Conservation (phyloP, 2,329 filamentous ascomycete genomes). For the Fusarium lyarnte region DNA sequence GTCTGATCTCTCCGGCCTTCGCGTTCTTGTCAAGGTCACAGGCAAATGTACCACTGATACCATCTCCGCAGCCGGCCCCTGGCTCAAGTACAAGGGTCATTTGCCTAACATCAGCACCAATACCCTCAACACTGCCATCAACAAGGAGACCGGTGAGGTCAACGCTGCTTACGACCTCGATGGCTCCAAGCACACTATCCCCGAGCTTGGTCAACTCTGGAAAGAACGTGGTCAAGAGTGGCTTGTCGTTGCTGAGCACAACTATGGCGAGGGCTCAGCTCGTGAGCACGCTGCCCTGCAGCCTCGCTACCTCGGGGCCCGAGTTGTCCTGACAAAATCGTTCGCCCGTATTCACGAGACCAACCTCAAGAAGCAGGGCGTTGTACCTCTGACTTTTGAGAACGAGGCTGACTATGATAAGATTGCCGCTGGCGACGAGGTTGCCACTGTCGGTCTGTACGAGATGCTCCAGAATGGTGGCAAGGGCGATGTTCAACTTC, state of each 20-base stretch:
- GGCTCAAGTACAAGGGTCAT: slow-evolving; percentile 99
- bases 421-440: slow-evolving; percentile 84
- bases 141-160: slow-evolving; percentile 90
- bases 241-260: slow-evolving; percentile 97
- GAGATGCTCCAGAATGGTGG: slow-evolving; percentile 83
- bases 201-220: slow-evolving; percentile 87
- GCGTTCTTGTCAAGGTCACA: slow-evolving; percentile 93
- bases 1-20: slow-evolving; percentile 77
- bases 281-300: slow-evolving; percentile 91
- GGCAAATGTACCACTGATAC: slow-evolving; percentile 99
- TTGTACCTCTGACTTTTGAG: slow-evolving; percentile 91
- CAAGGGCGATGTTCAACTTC: slow-evolving; percentile 77
- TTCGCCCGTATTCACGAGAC: slow-evolving; percentile 96
- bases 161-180: slow-evolving; percentile 91
- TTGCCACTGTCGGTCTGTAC: slow-evolving; percentile 83
- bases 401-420: slow-evolving; percentile 88
- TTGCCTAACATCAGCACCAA: slow-evolving; percentile 97
- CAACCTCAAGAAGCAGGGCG: slow-evolving; percentile 96
- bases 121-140: slow-evolving; percentile 94
- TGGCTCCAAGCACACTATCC: slow-evolving; percentile 79
- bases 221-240: slow-evolving; percentile 78
- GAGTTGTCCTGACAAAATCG: slow-evolving; percentile 84
- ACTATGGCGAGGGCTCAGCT: slow-evolving; percentile 92
- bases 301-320: slow-evolving; percentile 87
- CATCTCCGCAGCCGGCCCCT: slow-evolving; percentile 92